These are phyloP conservation scores for Holtermannia corniformis DNA, from an alignment of 768 basidiomycete species.

Conservation along the genomic window DNA sequence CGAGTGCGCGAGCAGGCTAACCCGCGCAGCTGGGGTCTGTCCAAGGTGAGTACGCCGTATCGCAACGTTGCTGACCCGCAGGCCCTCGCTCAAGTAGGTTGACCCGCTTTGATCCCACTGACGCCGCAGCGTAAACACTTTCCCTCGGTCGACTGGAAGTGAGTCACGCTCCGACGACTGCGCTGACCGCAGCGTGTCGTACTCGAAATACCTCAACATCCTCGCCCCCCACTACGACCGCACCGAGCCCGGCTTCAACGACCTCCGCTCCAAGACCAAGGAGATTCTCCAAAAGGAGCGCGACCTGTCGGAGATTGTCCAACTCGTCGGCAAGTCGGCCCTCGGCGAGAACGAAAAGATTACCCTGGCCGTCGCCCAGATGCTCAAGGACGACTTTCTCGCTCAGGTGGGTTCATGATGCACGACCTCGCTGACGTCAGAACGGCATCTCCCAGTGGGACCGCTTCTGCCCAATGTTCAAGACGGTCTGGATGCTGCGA, in stretches of 20 bases:
- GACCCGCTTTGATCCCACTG: not conserved
- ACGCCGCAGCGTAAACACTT: constrained; percentile 54
- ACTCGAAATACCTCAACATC: constrained; percentile 94
- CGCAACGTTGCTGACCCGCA: too few relatives aligned
- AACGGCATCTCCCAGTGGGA: constrained; percentile 99
- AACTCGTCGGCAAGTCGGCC: constrained; percentile 97
- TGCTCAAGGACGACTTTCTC: constrained; percentile 90
- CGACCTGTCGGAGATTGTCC: constrained; percentile 96
- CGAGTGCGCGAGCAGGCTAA: not conserved
- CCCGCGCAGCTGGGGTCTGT: constrained; percentile 70
- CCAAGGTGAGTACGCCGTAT: too few relatives aligned
- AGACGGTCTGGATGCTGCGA: constrained; percentile 89
- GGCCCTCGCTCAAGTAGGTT: constrained; percentile 69
- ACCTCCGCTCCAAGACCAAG: constrained; percentile 81
- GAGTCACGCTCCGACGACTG: constrained; percentile 3
- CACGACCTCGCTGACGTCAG: constrained; percentile 45
- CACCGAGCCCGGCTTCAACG: constrained; percentile 79
- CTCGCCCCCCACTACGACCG: constrained; percentile 86
- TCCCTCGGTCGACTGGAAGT: constrained; percentile 98
- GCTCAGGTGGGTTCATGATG: constrained; percentile 1
- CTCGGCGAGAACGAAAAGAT: constrained; percentile 97
- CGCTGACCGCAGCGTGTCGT: constrained; percentile 62
- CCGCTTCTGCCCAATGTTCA: constrained; percentile 96
- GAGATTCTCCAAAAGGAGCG: constrained; percentile 98
- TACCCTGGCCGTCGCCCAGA: constrained; percentile 88